Base-by-base conservation (phyloP, 2,329 filamentous ascomycete species). In the Byssochlamys sp. region DNA sequence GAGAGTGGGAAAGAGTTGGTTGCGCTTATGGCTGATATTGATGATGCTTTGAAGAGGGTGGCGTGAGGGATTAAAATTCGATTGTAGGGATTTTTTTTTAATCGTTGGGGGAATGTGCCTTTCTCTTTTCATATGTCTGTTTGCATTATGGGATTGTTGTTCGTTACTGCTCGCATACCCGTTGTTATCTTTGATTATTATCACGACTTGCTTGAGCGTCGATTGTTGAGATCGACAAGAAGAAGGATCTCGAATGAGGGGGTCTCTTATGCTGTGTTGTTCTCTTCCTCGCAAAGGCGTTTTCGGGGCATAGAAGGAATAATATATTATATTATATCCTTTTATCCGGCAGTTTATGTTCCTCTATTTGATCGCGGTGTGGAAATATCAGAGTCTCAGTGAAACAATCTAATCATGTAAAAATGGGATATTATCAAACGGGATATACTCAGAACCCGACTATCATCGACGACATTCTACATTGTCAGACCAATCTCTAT, bases 11-110 rank as follows among this genome's bases (percentile, higher is more conserved):
- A 74, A 68, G 78, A 76, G 69, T 72, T 79, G 61, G 82, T 73
- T 82, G 86, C 74, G 75, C 76, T 62, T 83, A 69, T 91, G 67
- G 79, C 80, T 54, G 81, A 81, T 55, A 73, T 90, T 69, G 71
- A 86, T 63, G 84, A 79, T 72, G 86, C 88, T 57, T 78, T 89
- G 59, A 78, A 85, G 64, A 73, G 69, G 33, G 31, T 53, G 39
- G 26, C 28, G 45, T 52, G 49, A 51, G 24, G 4, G 4, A 12
- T 51, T 51, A 5, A 27, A 9, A n/a, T 25, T 10, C 19, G n/a
- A 9, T 45, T 19, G 39, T 19, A 19, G 19, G 19, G 19, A 1
- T 19, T 19, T 45, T 9, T 45, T 19, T 45, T 33, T 33, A 11
- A 11, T 7, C 9, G 9, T 33, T 33, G 31, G 19, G 19, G 19